Evolutionary conservation across 1,284 basidiomycete species (phyloP).

Genomic region (Marasmius tenuissimus): DNA sequence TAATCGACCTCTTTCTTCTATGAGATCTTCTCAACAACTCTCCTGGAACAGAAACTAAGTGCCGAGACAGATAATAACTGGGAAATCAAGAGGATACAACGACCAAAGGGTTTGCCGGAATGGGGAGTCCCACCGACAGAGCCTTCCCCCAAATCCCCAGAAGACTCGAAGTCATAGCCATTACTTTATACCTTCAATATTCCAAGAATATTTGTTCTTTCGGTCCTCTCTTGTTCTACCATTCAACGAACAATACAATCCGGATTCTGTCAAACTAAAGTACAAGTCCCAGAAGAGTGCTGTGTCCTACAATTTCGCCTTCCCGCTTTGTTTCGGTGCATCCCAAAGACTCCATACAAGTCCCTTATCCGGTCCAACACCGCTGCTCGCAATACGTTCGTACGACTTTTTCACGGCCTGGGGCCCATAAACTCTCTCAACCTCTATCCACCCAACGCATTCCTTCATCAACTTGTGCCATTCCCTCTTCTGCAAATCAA

Average conservation of each 20-base stretch:
- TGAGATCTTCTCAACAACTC: background rate
- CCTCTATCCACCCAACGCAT: constrained; percentile 50
- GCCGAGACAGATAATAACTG: constrained; percentile 69
- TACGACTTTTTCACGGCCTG: constrained; percentile 48
- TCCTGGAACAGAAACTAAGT: constrained; percentile 58
- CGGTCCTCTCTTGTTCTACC: too few relatives aligned
- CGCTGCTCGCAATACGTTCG: constrained; percentile 38
- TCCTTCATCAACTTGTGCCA: constrained; percentile 59
- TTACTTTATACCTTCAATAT: background rate
- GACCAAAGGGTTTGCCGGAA: constrained; percentile 83
- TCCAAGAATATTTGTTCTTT: too few relatives aligned
- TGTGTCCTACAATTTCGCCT: constrained; percentile 3
- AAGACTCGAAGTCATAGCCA: background rate
- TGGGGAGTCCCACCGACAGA: constrained; percentile 83
- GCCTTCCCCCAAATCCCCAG: constrained; percentile 23
- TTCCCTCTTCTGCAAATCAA: constrained; percentile 46
- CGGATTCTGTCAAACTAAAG: too few relatives aligned
- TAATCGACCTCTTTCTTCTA: constrained; percentile 19
- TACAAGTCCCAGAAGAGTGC: too few relatives aligned
- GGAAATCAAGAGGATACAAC: constrained; percentile 84
- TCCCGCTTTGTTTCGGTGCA: background rate
- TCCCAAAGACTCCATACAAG: constrained; percentile 67
- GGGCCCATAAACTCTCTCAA: constrained; percentile 47
- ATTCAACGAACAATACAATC: too few relatives aligned
- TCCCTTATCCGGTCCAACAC: constrained; percentile 53